These are phyloP conservation scores for Breviolum minutum DNA, from an alignment of 73 alveolate genomes.

Conservation along the genomic window DNA sequence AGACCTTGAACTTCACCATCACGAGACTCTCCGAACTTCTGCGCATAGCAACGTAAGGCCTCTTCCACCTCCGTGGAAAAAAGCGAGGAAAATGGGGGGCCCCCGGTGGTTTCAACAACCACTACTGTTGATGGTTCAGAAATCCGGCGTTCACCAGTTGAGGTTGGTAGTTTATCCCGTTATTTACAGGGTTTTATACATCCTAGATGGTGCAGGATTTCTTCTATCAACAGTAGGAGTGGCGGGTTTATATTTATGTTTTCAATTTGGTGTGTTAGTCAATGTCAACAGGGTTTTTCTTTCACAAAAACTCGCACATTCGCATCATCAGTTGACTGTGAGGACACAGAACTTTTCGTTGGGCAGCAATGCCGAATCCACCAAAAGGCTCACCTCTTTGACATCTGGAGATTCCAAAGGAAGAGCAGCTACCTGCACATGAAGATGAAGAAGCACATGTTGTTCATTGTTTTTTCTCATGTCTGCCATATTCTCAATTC, in stretches of 20 bases:
- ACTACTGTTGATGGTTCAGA: too few relatives aligned
- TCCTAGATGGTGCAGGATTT: too few relatives aligned
- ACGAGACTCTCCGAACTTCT: constrained; percentile 84
- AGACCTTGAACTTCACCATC: constrained; percentile 71
- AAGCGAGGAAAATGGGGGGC: neutral
- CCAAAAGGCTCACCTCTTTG: neutral
- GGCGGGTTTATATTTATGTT: neutral
- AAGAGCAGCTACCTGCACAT: neutral
- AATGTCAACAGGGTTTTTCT: too few relatives aligned
- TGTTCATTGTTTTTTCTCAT: neutral
- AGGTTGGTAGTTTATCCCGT: too few relatives aligned
- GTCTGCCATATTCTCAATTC: neutral
- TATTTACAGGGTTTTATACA: too few relatives aligned
- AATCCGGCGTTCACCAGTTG: too few relatives aligned
- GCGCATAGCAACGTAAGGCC: constrained; percentile 18
- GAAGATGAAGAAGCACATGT: neutral
- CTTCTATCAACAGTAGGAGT: too few relatives aligned
- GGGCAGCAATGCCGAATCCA: neutral
- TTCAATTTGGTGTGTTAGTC: neutral
- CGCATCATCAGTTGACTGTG: too few relatives aligned
- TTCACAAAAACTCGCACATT: too few relatives aligned
- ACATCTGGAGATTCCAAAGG: constrained; percentile 8
- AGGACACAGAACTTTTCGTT: neutral
- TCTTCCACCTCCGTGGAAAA: constrained; percentile 19
- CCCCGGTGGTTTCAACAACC: too few relatives aligned